These are phyloP conservation scores for Dendrobium officinale DNA, from an alignment of 106 monocot genomes.

Conservation along the genomic window DNA sequence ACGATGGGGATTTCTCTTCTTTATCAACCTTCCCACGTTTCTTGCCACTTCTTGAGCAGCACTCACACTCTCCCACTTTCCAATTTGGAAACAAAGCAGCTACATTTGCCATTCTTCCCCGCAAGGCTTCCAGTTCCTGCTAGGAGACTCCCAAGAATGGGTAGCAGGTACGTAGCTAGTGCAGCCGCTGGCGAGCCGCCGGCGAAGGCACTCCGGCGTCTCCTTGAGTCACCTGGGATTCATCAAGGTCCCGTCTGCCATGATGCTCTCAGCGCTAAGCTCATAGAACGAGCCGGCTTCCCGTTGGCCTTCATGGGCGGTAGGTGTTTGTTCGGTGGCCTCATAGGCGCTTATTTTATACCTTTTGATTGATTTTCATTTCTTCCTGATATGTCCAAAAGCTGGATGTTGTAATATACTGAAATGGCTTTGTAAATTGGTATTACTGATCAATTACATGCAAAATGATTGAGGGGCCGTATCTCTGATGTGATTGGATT, in stretches of 20 bases:
- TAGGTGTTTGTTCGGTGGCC: slow-evolving; percentile 43
- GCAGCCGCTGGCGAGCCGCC: slow-evolving; percentile 29
- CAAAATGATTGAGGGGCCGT: not conserved
- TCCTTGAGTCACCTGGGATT: slow-evolving; percentile 71
- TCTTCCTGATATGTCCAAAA: not conserved
- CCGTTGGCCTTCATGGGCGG: slow-evolving; percentile 81
- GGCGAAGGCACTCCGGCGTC: slow-evolving; percentile 48
- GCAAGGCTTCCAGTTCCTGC: not conserved
- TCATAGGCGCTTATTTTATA: slow-evolving; percentile 2
- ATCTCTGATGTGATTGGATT: not conserved
- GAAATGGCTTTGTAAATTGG: not conserved
- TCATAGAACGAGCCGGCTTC: slow-evolving; percentile 82
- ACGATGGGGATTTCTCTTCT: not conserved
- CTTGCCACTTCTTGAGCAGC: not conserved
- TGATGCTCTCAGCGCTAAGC: slow-evolving; percentile 86
- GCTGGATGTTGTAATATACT: not conserved
- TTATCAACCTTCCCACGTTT: not conserved
- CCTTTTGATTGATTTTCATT: not conserved
- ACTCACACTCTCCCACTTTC: not conserved
- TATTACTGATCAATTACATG: not conserved
- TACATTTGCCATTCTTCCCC: not conserved
- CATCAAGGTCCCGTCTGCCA: slow-evolving; percentile 90
- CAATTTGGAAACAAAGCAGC: not conserved
- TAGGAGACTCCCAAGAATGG: not conserved
- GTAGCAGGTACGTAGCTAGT: not conserved